Conservation (phyloP, 176 grass and related monocot genomes). For the Triticum monococcum region DNA sequence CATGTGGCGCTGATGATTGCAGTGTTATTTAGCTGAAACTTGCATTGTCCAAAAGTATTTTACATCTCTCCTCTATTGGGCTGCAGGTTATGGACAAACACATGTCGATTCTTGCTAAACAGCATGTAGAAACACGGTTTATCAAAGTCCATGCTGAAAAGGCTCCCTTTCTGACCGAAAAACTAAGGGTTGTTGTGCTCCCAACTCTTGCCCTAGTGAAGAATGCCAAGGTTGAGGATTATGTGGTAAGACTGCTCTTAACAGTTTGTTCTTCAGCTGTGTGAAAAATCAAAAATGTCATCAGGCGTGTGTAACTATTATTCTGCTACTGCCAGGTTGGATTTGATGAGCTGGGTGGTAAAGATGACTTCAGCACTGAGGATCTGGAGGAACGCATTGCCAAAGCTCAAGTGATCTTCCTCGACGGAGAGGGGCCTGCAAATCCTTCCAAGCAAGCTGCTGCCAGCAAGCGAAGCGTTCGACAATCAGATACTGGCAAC, state of each 20-base stretch:
- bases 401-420: constrained; percentile 68
- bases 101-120: constrained; percentile 73
- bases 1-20: neutral
- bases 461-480: constrained; percentile 54
- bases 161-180: constrained; percentile 87
- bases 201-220: constrained; percentile 91
- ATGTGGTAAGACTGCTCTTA: constrained; percentile 60
- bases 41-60: neutral
- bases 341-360: constrained; percentile 93
- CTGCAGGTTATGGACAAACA: constrained; percentile 95
- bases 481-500: constrained; percentile 58
- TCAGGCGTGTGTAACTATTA: neutral
- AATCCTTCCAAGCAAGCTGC: constrained; percentile 30
- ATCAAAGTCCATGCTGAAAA: constrained; percentile 96
- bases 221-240: constrained; percentile 90
- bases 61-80: neutral
- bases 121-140: constrained; percentile 93
- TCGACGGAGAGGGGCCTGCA: constrained; percentile 71
- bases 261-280: neutral
- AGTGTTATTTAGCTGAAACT: neutral
- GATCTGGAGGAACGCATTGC: constrained; percentile 81
- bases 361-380: constrained; percentile 81
- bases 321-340: constrained; percentile 53
- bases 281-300: neutral
- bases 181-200: constrained; percentile 77